Base-by-base conservation (phyloP, 495 filamentous ascomycete species). In the Penicillium chermesinum region DNA sequence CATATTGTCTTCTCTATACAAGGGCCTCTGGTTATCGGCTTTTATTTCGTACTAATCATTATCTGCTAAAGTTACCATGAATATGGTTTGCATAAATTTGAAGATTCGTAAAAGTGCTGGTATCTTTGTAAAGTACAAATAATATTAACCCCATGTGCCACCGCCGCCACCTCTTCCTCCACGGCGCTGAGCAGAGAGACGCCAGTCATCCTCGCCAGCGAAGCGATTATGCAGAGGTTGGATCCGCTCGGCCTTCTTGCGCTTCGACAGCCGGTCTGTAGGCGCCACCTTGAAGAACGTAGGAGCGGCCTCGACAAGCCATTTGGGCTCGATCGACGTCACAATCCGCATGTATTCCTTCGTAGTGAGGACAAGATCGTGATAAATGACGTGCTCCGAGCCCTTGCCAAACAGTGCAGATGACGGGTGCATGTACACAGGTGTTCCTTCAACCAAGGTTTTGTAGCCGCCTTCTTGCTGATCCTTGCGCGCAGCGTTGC, bases 261-360 rank as follows among this genome's bases (percentile, higher is more conserved):
- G 72, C 73, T 95, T 96, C 20, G 85, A 89, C 47, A 98, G 70
- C 49, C 84, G 79, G 61, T 95, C 89, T 13, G 85, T 94, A 15
- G 88, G 86, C 38, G 93, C 93, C 7, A 98, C 87, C 76, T 96
- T 95, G 79, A 98, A 98, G 78, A 97, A 97, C 0, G 89, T 95
- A 13, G 93, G 93, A 18, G 93, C 93, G 8, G 90, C 91, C 49
- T 95, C 89, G 8, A 96, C 91, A 25, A 86, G 74, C 82, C 82
- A 81, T 55, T 96, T 96, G 1, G 93, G 91, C 62, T 98, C 93
- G 54, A 98, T 96, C 3, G 77, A 77, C 0, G 89, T 94, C 7
- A 87, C 91, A 59, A 76, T 85, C 49, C 96, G 89, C 93, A 98
- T 97, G 67, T 96, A 98, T 69, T 98, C 93, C 70, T 94, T 90